phyloP scores from a whole-genome alignment of 2,329 filamentous ascomycete genomes.

The Daldinia eschscholtzii region DNA sequence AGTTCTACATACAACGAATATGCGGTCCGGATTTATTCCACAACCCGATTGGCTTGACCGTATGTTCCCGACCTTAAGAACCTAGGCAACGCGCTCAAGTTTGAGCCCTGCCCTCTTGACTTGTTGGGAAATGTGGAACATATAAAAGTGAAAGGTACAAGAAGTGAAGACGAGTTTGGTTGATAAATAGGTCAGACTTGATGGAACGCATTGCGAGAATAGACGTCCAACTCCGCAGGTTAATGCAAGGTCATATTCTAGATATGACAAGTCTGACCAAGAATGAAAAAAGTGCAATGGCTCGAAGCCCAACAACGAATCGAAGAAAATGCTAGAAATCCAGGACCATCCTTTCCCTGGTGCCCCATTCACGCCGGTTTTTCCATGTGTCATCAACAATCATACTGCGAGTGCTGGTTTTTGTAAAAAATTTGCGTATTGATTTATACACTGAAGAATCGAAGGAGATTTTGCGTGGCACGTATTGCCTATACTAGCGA shows the following conservation, averaged over 20 bases:
- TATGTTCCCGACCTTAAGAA: slow-evolving; percentile 11
- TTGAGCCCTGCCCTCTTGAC: slow-evolving; percentile 16
- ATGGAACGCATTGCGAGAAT: slow-evolving; percentile 29
- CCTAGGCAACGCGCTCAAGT: slow-evolving; percentile 6
- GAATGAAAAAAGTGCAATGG: slow-evolving; percentile 39
- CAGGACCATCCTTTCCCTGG: slow-evolving; percentile 34
- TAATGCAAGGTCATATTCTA: slow-evolving; percentile 26
- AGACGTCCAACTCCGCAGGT: slow-evolving; percentile 24
- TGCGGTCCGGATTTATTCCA: slow-evolving; percentile 18
- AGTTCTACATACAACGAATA: slow-evolving; percentile 31
- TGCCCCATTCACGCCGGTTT: slow-evolving; percentile 40
- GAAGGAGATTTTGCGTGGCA: slow-evolving; percentile 29
- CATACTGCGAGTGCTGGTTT: slow-evolving; percentile 29
- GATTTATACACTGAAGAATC: slow-evolving; percentile 41
- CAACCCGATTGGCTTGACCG: slow-evolving; percentile 1
- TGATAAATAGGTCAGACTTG: slow-evolving; percentile 44
- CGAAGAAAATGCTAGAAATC: slow-evolving; percentile 43
- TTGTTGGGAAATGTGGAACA: slow-evolving; percentile 34
- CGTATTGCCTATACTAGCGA: slow-evolving; percentile 23
- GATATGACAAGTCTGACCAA: slow-evolving; percentile 25
- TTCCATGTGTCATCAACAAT: slow-evolving; percentile 41
- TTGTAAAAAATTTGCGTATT: slow-evolving; percentile 39
- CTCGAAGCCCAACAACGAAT: slow-evolving; percentile 45
- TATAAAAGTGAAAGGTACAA: slow-evolving; percentile 47
- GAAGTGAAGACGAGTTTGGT: slow-evolving; percentile 45